phyloP scores from a whole-genome alignment of 2,329 filamentous ascomycete genomes.

The Fusarium caatingaense region DNA sequence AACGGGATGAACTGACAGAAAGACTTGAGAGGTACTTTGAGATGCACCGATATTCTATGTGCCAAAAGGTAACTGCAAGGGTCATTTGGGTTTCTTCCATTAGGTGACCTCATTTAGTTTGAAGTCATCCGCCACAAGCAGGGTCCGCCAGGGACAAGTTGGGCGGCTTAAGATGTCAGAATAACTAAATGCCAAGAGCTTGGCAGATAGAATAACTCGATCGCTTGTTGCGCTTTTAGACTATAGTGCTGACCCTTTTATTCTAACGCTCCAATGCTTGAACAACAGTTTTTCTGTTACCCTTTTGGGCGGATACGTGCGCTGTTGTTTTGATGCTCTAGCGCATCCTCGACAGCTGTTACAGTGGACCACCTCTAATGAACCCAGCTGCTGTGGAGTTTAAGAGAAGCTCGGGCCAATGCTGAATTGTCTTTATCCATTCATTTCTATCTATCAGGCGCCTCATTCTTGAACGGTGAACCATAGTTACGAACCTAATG shows the following conservation, averaged over 20 bases:
- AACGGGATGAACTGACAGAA: constrained; percentile 11
- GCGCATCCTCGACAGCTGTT: constrained; percentile 24
- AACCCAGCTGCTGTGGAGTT: constrained; percentile 23
- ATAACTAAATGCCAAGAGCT: neutral
- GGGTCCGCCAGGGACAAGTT: constrained; percentile 35
- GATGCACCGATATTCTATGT: neutral
- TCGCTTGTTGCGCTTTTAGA: fast-evolving
- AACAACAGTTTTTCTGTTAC: neutral
- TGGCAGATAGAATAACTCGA: fast-evolving
- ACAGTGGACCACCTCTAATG: constrained; percentile 21
- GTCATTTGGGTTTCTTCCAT: neutral
- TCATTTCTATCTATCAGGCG: constrained; percentile 15
- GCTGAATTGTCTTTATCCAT: constrained; percentile 14
- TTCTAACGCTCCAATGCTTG: neutral
- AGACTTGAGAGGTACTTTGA: constrained; percentile 19
- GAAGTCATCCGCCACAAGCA: constrained; percentile 34
- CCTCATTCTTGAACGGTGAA: constrained; percentile 26
- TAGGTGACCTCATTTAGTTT: constrained; percentile 30
- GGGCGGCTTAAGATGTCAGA: neutral
- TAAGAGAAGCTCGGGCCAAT: constrained; percentile 15
- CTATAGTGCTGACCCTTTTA: fast-evolving
- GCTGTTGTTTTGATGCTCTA: constrained; percentile 35
- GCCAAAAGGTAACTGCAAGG: constrained; percentile 16
- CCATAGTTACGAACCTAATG: neutral
- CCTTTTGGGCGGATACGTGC: constrained; percentile 23